Percentiles rank a stretch among this genome's conserved stretches.
Conservation (phyloP, 768 basidiomycete species). For the Suillus clintonianus region DNA sequence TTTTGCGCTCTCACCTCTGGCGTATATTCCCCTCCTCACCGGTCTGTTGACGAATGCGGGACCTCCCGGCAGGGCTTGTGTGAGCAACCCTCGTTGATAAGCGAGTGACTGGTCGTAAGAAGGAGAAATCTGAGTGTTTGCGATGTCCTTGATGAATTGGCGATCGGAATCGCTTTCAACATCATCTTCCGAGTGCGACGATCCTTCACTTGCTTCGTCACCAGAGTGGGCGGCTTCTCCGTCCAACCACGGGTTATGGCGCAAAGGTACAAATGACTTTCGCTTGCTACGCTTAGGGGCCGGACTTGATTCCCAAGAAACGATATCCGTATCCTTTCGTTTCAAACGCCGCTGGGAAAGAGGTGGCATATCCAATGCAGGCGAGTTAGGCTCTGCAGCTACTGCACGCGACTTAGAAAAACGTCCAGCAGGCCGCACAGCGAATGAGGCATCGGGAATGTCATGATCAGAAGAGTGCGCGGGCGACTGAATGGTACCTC, state of each 20-base stretch:
- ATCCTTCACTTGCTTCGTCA: slow-evolving; percentile 70
- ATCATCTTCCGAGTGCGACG: slow-evolving; percentile 53
- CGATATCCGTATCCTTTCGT: slow-evolving; percentile 29
- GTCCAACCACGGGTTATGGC: slow-evolving; percentile 55
- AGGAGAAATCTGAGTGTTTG: slow-evolving; percentile 66
- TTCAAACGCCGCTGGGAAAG: slow-evolving; percentile 28
- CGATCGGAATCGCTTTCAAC: slow-evolving; percentile 67
- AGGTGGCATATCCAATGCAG: slow-evolving; percentile 34
- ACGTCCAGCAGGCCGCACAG: slow-evolving; percentile 42
- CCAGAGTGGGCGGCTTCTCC: slow-evolving; percentile 79
- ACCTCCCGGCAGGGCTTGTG: slow-evolving; percentile 54
- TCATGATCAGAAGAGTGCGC: slow-evolving; percentile 20
- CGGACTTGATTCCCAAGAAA: slow-evolving; percentile 20
- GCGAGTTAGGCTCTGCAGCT: slow-evolving; percentile 27
- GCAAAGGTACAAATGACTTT: slow-evolving; percentile 35
- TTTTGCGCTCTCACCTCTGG: slow-evolving; percentile 33
- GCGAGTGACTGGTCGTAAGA: slow-evolving; percentile 73
- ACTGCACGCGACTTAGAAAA: slow-evolving; percentile 25
- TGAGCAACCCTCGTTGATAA: slow-evolving; percentile 73
- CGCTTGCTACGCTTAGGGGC: slow-evolving; percentile 14
- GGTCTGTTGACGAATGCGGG: slow-evolving; percentile 62
- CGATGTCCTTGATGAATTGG: slow-evolving; percentile 62
- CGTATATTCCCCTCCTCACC: slow-evolving; percentile 44
- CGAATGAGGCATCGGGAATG: slow-evolving; percentile 45
- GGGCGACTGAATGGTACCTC: slow-evolving; percentile 20